Base-by-base conservation (phyloP, 768 basidiomycete genomes). In the Phylloporus scabripes region DNA sequence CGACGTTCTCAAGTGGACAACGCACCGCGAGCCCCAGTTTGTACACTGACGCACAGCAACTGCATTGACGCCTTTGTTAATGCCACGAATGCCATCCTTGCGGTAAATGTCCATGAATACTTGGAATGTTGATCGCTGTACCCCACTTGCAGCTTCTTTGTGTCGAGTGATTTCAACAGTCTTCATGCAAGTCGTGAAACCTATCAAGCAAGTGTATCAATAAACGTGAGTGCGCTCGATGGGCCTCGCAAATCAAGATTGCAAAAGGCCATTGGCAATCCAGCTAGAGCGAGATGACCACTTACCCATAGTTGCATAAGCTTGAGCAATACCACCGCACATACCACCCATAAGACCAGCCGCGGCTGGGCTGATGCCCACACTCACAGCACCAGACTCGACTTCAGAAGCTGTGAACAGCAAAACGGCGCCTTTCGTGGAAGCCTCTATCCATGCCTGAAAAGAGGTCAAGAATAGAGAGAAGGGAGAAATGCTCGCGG, bases 101-200 rank as follows among this genome's bases (percentile, higher is more conserved):
- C 87, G 81, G 69, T 92, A 96, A 60, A 98, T 98, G 61, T 98
- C 94, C 56, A 76, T 83, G 64, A 98, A 99, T 43, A 98, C 85
- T 38, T 85, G 85, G 83, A 91, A 94, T 2, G 95, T 98, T 46
- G 88, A 91, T 10, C 92, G 91, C 64, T 90, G 85, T 36, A 84
- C 77, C 34, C 96, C 96, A 24, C 79, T 68, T 14, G 85, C 82
- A 20, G 84, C 88, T 59, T 91, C 87, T 71, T 99, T 99, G 63
- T 89, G 87, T 59, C 94, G 85, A 42, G 94, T 97, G 57, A 98
- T 98, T 70, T 95, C 93, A 54, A 82, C 96, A 18, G 96, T 99
- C 73, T 99, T 99, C 96, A 99, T 99, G 70, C 92, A 96, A 37
- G 95, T 97, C 71, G 92, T 95, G 74, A 98, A 92, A 60, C 95